Conservation (phyloP, 257 asterid genomes). For the Handroanthus guayacan region DNA sequence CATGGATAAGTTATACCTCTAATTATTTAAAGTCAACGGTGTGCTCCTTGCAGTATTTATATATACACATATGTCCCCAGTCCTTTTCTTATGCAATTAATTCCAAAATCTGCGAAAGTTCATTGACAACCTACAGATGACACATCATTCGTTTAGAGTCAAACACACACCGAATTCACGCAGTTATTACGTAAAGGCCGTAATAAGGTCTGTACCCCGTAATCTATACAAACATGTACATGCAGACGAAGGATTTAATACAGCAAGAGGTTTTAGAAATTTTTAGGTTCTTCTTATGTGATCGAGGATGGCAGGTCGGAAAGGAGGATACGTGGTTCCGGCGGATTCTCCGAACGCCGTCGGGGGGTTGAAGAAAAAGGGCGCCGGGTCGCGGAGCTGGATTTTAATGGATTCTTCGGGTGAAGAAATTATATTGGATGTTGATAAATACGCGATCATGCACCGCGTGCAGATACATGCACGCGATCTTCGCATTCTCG, state of each 20-base stretch:
- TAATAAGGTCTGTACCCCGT: neutral
- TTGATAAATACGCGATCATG: constrained; percentile 86
- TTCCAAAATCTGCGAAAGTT: neutral
- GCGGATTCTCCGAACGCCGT: constrained; percentile 64
- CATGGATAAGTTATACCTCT: too few species aligned
- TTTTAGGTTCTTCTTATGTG: constrained; percentile 29
- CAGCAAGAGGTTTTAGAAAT: neutral
- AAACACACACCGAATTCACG: neutral
- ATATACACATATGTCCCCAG: too few species aligned
- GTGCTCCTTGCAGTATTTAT: too few species aligned
- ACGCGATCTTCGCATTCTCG: constrained; percentile 89
- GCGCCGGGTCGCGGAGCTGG: constrained; percentile 78
- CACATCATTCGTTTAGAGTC: neutral
- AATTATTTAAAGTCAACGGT: too few species aligned
- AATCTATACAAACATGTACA: neutral
- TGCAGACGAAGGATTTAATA: constrained; percentile 12
- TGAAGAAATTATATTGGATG: constrained; percentile 62
- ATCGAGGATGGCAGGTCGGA: constrained; percentile 62
- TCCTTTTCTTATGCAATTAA: neutral
- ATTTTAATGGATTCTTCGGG: constrained; percentile 69
- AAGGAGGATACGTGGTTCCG: constrained; percentile 68
- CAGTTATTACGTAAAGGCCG: neutral
- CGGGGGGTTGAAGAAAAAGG: constrained; percentile 63
- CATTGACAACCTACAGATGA: neutral
- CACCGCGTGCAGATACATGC: constrained; percentile 92